These are phyloP conservation scores for Chaetomium sp. DNA, from an alignment of 2,329 filamentous ascomycete genomes.

Conservation along the genomic window DNA sequence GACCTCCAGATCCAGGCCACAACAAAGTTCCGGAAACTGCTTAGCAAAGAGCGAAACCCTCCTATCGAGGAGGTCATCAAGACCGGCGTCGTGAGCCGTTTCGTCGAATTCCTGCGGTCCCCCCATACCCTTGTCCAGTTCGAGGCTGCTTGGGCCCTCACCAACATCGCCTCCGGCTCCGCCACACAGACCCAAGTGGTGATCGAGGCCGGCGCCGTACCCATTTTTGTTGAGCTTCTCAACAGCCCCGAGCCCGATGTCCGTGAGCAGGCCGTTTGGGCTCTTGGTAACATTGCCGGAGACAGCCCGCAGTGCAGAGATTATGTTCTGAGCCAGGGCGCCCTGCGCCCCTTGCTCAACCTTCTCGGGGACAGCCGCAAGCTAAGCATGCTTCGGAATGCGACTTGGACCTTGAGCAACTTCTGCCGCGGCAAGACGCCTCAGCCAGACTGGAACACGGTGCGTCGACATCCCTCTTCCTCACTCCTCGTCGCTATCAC, in stretches of 20 bases:
- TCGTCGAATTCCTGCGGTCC: conserved; percentile 97
- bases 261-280: conserved; percentile 97
- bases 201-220: conserved; percentile 95
- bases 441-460: conserved; percentile 95
- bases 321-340: conserved; percentile 89
- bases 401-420: conserved; percentile 98
- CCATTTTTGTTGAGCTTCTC: conserved; percentile 96
- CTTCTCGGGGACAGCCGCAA: conserved; percentile 97
- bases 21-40: conserved; percentile 96
- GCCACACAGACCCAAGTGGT: conserved; percentile 98
- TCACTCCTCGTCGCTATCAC: conserved; percentile 8
- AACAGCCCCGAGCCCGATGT: conserved; percentile 97
- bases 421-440: conserved; percentile 99
- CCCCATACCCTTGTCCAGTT: conserved; percentile 98
- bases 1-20: conserved; percentile 96
- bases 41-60: conserved; percentile 98
- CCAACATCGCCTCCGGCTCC: conserved; percentile 98
- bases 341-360: conserved; percentile 84
- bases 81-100: conserved; percentile 94
- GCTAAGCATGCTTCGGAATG: conserved; percentile 97
- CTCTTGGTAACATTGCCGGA: conserved; percentile 96
- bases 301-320: conserved; percentile 97
- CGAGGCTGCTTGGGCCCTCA: conserved; percentile 97
- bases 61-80: conserved; percentile 99
- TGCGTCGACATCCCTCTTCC: conserved; percentile 52